phyloP scores from a whole-genome alignment of 2,329 filamentous ascomycete species.

The Pseudofabraea citricarpa region DNA sequence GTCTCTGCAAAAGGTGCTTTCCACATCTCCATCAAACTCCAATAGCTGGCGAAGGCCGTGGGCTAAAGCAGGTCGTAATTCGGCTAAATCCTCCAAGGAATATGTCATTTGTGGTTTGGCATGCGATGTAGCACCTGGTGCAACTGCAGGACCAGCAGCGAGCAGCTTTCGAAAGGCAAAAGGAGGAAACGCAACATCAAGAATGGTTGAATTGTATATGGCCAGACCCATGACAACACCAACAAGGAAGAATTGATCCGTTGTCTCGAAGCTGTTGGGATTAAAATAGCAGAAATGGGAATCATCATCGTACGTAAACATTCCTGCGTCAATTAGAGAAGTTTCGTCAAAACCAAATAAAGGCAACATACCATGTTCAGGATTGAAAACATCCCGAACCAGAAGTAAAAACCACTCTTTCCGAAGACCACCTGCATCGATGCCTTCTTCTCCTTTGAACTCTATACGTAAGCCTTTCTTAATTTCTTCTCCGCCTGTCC shows the following conservation, averaged over 20 bases:
- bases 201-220: conserved; percentile 91
- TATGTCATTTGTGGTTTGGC: conserved; percentile 63
- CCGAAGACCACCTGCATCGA: conserved; percentile 82
- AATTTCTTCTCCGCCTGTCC: conserved; percentile 75
- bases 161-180: conserved; percentile 88
- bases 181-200: conserved; percentile 82
- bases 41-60: conserved; percentile 70
- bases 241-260: conserved; percentile 87
- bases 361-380: conserved; percentile 74
- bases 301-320: conserved; percentile 90
- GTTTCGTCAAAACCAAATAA: background rate
- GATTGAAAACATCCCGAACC: conserved; percentile 85
- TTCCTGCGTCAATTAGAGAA: conserved; percentile 45
- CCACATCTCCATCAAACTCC: conserved; percentile 79
- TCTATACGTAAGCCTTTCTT: conserved; percentile 86
- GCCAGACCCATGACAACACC: conserved; percentile 83
- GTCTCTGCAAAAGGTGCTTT: conserved; percentile 73
- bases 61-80: conserved; percentile 74
- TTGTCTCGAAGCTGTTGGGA: conserved; percentile 81
- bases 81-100: conserved; percentile 75
- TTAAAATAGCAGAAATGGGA: conserved; percentile 93
- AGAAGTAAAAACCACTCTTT: conserved; percentile 95
- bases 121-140: conserved; percentile 48
- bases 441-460: conserved; percentile 83
- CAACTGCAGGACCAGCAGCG: conserved; percentile 63